Base-by-base conservation (phyloP, 345 rosid genomes). In the Cardamine resedifolia region DNA sequence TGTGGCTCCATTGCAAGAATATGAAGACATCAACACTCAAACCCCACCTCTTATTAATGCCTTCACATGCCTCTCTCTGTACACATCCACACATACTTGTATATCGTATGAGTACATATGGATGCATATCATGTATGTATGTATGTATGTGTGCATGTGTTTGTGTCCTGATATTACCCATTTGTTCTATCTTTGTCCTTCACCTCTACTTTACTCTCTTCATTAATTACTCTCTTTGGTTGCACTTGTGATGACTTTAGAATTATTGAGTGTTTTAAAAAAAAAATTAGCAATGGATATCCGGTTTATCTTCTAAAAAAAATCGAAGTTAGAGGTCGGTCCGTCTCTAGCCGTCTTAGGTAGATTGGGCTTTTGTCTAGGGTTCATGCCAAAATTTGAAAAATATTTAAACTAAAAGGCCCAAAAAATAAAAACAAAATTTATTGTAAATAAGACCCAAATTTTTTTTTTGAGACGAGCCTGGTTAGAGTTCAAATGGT, bases 31-130 rank as follows among this genome's bases (percentile, higher is more conserved):
- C 73, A 67, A 68, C 67, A 66, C 44, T 58, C 49, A 59, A 74
- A 51, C 74, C 79, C 79, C 74, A 75, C 74, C 58, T 75, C 33
- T 34, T 61, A 51, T 75, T 75, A 68, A 75, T 75, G 72, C 20
- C 26, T 52, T 75, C 79, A 75, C 79, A 75, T 75, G 78, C 23
- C 26, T 64, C 12, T 72, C 63, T 68, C 63, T 41, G 10, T 14
- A 48, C 16, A 68, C 28, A 51, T 60, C 50, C 69, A 66, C 55
- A 66, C 27, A 74, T 55, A 44, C 23, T 36, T 72, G 56, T 52
- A 41, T 41, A 44, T 38, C 67, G 36, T 66, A 41, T 49, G 72
- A 36, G 52, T 36, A 6, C 49, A 27, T 66, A 27, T 49, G 72
- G 28, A 34, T 58, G 26, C 31, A 48, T 74, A 28, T 56, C n/a